Evolutionary conservation across 75 land plant genomes (phyloP).

Genomic region (Cunninghamia lanceolata): DNA sequence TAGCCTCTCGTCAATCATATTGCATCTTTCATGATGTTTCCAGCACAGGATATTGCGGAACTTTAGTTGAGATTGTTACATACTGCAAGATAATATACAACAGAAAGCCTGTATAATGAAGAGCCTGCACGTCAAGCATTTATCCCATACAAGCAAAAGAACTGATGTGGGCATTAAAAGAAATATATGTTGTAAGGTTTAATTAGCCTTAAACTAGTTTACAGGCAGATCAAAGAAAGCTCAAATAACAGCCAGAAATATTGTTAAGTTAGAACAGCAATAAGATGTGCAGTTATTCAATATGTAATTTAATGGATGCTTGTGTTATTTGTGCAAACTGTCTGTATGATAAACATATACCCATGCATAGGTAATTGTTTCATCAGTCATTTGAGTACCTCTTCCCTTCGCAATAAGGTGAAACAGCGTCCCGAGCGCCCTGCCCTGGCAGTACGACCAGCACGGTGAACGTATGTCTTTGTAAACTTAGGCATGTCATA

Average conservation of each 20-base stretch:
- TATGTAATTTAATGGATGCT: background rate
- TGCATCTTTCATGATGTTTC: background rate
- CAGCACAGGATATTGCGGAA: background rate
- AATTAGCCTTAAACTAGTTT: background rate
- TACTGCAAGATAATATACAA: background rate
- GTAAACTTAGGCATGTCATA: constrained; percentile 85
- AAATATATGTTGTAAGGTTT: background rate
- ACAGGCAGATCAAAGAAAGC: background rate
- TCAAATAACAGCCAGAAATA: background rate
- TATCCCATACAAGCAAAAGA: background rate
- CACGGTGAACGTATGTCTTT: constrained; percentile 94
- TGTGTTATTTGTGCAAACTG: background rate
- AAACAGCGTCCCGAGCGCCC: constrained; percentile 80
- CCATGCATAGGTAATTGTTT: background rate
- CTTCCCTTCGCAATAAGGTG: constrained; percentile 66
- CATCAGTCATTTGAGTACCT: constrained; percentile 46
- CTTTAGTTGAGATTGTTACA: background rate
- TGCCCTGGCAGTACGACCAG: constrained; percentile 96
- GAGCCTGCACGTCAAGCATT: background rate
- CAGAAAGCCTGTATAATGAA: background rate
- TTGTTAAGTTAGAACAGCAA: background rate
- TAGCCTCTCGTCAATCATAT: background rate
- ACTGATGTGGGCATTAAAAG: background rate
- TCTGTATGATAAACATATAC: background rate
- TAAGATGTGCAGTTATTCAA: background rate